A percentile compares a stretch with the other conserved stretches of the same genome.
These are phyloP conservation scores for Stagonosporopsis rhizophila DNA, from an alignment of 2,329 filamentous ascomycete genomes.

Conservation along the genomic window DNA sequence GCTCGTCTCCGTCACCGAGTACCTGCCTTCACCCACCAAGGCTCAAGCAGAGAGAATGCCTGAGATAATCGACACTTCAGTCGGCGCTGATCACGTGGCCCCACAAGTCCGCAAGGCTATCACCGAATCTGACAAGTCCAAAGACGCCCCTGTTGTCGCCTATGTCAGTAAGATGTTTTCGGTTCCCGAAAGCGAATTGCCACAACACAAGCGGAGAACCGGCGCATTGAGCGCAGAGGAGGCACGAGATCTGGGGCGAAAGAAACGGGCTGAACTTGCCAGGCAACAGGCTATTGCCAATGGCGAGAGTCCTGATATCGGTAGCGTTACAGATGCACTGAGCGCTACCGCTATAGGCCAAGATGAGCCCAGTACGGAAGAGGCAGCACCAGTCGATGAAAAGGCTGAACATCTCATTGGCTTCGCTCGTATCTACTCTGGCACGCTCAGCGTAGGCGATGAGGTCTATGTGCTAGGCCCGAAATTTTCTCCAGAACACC, in stretches of 20 bases:
- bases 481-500: constrained; percentile 86
- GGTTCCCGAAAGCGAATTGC: constrained; percentile 88
- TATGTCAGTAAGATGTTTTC: constrained; percentile 99
- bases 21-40: constrained; percentile 79
- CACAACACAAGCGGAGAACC: constrained; percentile 77
- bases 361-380: constrained; percentile 42
- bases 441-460: constrained; percentile 87
- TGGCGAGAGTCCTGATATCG: constrained; percentile 55
- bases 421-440: constrained; percentile 93
- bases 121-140: constrained; percentile 74
- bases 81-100: constrained; percentile 76
- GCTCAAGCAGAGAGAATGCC: constrained; percentile 85
- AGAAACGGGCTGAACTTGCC: constrained; percentile 88
- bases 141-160: constrained; percentile 80
- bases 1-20: constrained; percentile 91
- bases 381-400: constrained; percentile 61
- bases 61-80: constrained; percentile 78
- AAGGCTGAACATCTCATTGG: constrained; percentile 91
- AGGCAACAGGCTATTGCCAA: constrained; percentile 70
- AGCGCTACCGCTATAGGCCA: constrained; percentile 63
- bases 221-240: constrained; percentile 83
- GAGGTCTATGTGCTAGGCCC: constrained; percentile 89
- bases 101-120: constrained; percentile 78
- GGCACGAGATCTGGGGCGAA: constrained; percentile 83
- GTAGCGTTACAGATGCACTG: constrained; percentile 65